Evolutionary conservation across 345 rosid genomes (phyloP), one percentile per base, ranked within the genome.

Genomic region (Hypericum androsaemum): DNA sequence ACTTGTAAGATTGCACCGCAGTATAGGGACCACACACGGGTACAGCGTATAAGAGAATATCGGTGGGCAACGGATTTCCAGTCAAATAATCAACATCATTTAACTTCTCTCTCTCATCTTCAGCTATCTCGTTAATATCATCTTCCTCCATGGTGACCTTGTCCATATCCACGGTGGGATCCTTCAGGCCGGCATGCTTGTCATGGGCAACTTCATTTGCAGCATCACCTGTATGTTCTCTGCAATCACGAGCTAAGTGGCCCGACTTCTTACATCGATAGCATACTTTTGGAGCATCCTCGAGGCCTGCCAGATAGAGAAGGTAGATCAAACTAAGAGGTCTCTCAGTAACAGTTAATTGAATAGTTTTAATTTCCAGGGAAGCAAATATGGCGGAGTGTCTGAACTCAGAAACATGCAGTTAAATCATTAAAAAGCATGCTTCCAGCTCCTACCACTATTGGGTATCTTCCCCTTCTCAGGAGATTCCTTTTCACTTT

Each of bases 11-110:
- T 58, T 88, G 99, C 35, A 92, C 60, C 7, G 97, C 92, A 51
- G 68, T 80, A 60, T 92, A 92, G 4, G 99, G 99, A 60, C 90
- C 99, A 7, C 97, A 94, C 45, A 88, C 89, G 7, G 99, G 95
- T 57, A 86, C 80, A 4, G 87, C 89, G 17, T 94, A 86, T 12
- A 86, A 67, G 43, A 88, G 92, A 53, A 88, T 75, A 66, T 94
- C 97, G 0, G 52, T 79, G 17, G 90, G 77, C 37, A 83, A 62
- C 9, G 94, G 95, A 66, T 68, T 88, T 41, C 97, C 99, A 0
- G 97, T 88, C 77, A 92, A 59, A 80, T 78, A 88, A 71, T 88
- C 95, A 54, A 83, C 74, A 6, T 94, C 97, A 38, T 81, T 88
- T 59, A 94, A 61, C 71, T 72, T 88, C 47, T 54, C 99, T 72